These are phyloP conservation scores for Coriolopsis trogii DNA, from an alignment of 1,284 basidiomycete species.

Conservation along the genomic window DNA sequence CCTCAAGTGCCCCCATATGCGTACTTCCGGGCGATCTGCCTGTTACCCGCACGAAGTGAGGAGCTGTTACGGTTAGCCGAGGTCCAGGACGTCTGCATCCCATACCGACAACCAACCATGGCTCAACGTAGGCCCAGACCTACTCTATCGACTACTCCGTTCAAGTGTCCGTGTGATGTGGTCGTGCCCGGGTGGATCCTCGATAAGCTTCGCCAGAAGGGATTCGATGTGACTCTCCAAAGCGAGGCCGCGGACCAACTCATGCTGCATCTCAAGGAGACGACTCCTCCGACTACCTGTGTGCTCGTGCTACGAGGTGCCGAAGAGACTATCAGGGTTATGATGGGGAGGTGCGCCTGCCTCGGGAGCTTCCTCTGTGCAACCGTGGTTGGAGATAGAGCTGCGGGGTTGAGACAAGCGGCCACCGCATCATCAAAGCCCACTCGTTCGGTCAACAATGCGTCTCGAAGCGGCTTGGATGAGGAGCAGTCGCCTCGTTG, in stretches of 20 bases:
- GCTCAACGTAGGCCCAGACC: neutral
- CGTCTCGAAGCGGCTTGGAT: neutral
- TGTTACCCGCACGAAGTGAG: conserved; percentile 2
- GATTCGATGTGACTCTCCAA: neutral
- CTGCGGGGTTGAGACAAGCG: neutral
- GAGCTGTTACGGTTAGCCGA: neutral
- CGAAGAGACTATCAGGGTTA: conserved; percentile 11
- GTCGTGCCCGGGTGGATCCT: conserved; percentile 14
- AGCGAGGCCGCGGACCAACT: neutral
- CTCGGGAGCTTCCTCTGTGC: conserved; percentile 14
- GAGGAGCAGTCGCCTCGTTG: conserved; percentile 3
- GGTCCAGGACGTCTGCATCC: conserved; percentile 15
- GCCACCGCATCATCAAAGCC: conserved; percentile 1
- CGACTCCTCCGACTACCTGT: neutral
- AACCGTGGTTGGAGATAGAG: conserved; percentile 6
- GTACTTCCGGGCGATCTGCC: conserved; percentile 14
- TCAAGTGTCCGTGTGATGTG: conserved; percentile 18
- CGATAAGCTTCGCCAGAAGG: conserved; percentile 1
- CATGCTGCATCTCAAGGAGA: conserved; percentile 6
- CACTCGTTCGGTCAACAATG: too few species aligned
- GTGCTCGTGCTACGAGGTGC: conserved; percentile 8
- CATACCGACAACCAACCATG: conserved; percentile 5
- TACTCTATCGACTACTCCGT: neutral
- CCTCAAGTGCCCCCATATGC: conserved; percentile 15
- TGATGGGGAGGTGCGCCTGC: conserved; percentile 16